These are phyloP conservation scores for Grosmannia huntii DNA, from an alignment of 2,329 filamentous ascomycete species.

Conservation along the genomic window DNA sequence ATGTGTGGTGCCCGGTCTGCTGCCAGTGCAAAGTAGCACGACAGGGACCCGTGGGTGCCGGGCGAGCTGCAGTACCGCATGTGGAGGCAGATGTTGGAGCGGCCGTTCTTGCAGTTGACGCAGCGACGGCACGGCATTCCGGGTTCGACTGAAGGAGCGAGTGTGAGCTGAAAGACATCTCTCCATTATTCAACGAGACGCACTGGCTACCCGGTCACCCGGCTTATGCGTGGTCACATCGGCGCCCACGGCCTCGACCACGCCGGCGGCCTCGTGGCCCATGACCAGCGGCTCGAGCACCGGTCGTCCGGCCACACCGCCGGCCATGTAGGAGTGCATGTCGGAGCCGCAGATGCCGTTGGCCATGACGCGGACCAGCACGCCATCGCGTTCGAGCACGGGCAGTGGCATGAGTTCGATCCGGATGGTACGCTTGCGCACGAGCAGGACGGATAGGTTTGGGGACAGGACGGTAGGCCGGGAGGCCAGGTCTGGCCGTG, in stretches of 20 bases:
- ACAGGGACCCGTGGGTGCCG: constrained; percentile 75
- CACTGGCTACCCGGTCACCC: constrained; percentile 62
- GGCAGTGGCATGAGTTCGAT: constrained; percentile 68
- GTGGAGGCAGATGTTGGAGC: constrained; percentile 81
- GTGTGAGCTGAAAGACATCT: not conserved
- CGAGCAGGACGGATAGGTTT: constrained; percentile 6
- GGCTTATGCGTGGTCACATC: constrained; percentile 48
- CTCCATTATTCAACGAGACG: not conserved
- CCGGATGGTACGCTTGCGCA: constrained; percentile 44
- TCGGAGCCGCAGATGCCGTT: constrained; percentile 84
- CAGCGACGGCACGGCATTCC: constrained; percentile 76
- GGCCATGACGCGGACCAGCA: constrained; percentile 69
- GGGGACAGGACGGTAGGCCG: not conserved
- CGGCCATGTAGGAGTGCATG: constrained; percentile 77
- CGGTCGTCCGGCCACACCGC: constrained; percentile 75
- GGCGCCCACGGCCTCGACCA: constrained; percentile 57
- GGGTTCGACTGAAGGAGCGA: constrained; percentile 54
- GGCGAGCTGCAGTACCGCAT: constrained; percentile 91
- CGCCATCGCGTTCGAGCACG: constrained; percentile 55
- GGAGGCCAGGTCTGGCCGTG: not conserved
- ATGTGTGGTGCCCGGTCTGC: constrained; percentile 90
- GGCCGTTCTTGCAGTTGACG: constrained; percentile 61
- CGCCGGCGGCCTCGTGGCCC: constrained; percentile 58
- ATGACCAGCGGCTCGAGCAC: constrained; percentile 74
- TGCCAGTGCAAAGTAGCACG: constrained; percentile 71